These are phyloP conservation scores for Zoysia matrella DNA, from an alignment of 202 grass and related monocot genomes.

Conservation along the genomic window DNA sequence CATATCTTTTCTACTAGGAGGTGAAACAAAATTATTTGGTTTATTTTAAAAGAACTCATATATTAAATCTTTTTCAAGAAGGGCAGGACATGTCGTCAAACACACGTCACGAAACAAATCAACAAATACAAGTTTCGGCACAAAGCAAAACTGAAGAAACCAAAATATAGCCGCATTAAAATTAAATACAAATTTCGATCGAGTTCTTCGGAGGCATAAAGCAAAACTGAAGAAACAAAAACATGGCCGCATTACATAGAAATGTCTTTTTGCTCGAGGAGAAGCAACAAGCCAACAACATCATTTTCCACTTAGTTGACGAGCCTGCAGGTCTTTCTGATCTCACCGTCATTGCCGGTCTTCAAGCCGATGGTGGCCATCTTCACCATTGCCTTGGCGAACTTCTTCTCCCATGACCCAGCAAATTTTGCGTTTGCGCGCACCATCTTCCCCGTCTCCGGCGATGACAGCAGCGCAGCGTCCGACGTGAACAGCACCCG, in stretches of 20 bases:
- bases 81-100: neutral
- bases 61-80: neutral
- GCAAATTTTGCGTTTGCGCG: neutral
- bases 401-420: conserved; percentile 35
- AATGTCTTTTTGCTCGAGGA: neutral
- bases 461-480: conserved; percentile 35
- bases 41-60: too few species aligned
- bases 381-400: conserved; percentile 51
- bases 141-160: neutral
- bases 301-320: conserved; percentile 30
- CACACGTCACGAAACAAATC: neutral
- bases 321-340: conserved; percentile 47
- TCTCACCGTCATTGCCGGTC: conserved; percentile 44
- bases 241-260: too few species aligned
- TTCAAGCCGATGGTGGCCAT: conserved; percentile 45
- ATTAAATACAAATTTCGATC: neutral
- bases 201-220: neutral
- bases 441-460: conserved; percentile 27
- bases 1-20: too few species aligned
- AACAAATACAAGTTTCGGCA: neutral
- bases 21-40: too few species aligned
- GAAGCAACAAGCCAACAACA: neutral
- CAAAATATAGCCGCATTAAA: neutral
- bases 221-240: too few species aligned
- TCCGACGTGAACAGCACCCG: conserved; percentile 55